phyloP scores from a whole-genome alignment of 2,329 filamentous ascomycete genomes.

The Colletotrichum navitas region DNA sequence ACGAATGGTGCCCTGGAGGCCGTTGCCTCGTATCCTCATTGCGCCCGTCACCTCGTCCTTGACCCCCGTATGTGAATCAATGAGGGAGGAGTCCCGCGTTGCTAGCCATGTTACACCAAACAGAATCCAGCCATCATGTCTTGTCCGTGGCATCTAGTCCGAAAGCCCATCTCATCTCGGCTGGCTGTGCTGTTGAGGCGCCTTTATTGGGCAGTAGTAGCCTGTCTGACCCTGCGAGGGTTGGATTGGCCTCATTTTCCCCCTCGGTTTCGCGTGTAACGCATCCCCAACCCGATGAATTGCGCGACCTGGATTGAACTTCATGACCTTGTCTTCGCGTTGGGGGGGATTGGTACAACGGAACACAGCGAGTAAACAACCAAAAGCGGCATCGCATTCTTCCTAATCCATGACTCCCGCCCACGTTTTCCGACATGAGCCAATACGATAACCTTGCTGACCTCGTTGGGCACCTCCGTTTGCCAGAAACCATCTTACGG shows the following conservation, averaged over 20 bases:
- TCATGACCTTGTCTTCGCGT: constrained; percentile 29
- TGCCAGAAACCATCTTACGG: background rate
- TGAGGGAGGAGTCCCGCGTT: constrained; percentile 17
- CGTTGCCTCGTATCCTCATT: background rate
- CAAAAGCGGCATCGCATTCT: constrained; percentile 1
- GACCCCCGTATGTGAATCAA: background rate
- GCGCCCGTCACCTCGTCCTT: background rate
- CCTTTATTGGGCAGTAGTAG: constrained; percentile 23
- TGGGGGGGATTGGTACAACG: constrained; percentile 7
- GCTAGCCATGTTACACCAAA: constrained; percentile 4
- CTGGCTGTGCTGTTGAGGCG: background rate
- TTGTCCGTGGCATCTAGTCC: background rate
- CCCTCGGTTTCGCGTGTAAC: constrained; percentile 29
- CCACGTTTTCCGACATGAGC: background rate
- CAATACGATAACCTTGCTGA: background rate
- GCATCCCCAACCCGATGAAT: constrained; percentile 15
- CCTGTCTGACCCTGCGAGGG: background rate
- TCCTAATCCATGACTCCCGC: background rate
- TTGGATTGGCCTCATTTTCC: constrained; percentile 5
- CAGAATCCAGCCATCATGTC: constrained; percentile 2
- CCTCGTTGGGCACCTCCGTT: background rate
- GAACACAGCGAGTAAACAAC: constrained; percentile 7
- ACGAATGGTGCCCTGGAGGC: constrained; percentile 18
- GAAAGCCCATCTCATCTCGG: background rate
- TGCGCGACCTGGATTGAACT: constrained; percentile 17